Evolutionary conservation across 2,329 filamentous ascomycete genomes (phyloP), one percentile per base, ranked within the genome.

Genomic region (Fusarium secorum): DNA sequence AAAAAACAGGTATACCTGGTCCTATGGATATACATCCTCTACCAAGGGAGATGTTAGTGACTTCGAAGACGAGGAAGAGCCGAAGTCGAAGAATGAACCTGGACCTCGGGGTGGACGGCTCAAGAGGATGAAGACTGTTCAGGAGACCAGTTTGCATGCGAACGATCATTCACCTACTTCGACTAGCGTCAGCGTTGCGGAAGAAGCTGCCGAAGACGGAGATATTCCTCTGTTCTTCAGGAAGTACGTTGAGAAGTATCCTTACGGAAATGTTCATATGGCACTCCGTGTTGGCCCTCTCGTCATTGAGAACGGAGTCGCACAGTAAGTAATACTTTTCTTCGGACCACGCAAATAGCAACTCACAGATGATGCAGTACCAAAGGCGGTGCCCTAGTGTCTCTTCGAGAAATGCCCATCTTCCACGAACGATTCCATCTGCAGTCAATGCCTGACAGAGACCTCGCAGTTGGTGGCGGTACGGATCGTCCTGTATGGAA

Each of bases 261-360:
- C 81, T 0, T 82, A 78, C 58, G 79, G 78, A 4, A 80, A 82
- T 56, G 78, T 82, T 5, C 81, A 82, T 45, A 82, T 83, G 80
- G 79, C 78, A 14, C 72, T 83, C 11, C 76, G 81, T 1, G 59
- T 83, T 33, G 82, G 82, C 1, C 81, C 81, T 8, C 41, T 84
- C 28, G 62, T 83, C 6, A 79, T 83, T 39, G 80, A 83, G 70
- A 83, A 82, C 64, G 81, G 80, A 11, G 78, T 80, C 9, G 68
- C 72, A 24, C 74, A 80, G 81, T 82, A 74, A 76, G 80, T 76
- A 20, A 11, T 10, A 10, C 3, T 9, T 11, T 17, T 33, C 11
- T 49, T 33, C 8, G 11, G 8, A 5, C 3, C 18, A 20, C 22
- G 11, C 11, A 5, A 45, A 7, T 17, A 15, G 5, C 11, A 22